phyloP scores from a whole-genome alignment of 306 rosid genomes.

The Castanopsis chinensis region DNA sequence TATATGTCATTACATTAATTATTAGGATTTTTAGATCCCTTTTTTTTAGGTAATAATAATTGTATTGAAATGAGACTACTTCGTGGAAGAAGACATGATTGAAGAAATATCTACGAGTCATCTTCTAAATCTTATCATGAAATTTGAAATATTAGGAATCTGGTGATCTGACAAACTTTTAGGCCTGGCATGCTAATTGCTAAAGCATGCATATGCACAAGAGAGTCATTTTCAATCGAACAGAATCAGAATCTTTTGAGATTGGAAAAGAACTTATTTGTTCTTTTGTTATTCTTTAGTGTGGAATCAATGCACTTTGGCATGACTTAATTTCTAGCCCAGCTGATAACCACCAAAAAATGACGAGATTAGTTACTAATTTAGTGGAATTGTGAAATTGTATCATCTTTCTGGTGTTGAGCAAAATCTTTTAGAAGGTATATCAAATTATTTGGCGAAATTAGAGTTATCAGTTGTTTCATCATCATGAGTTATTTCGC shows the following conservation, averaged over 20 bases:
- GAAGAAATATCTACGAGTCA: background rate
- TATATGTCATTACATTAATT: background rate
- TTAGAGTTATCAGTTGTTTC: background rate
- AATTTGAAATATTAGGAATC: background rate
- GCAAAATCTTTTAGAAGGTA: background rate
- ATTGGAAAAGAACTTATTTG: background rate
- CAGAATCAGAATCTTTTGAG: background rate
- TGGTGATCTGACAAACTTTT: background rate
- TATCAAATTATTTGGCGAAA: background rate
- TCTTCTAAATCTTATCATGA: background rate
- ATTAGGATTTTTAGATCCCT: background rate
- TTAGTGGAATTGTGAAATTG: background rate
- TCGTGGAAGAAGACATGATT: too few species aligned
- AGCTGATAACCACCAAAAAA: background rate
- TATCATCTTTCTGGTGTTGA: background rate
- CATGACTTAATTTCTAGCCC: background rate
- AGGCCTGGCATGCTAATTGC: background rate
- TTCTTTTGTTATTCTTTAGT: background rate
- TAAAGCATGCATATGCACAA: background rate
- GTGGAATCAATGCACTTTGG: background rate
- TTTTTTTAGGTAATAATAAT: too few species aligned
- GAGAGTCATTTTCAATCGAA: background rate
- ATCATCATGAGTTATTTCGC: background rate
- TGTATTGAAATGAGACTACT: too few species aligned
- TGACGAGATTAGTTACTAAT: background rate